A percentile compares a stretch with the other conserved stretches of the same genome.
These are phyloP conservation scores for Penicillium sp. DNA, from an alignment of 2,329 filamentous ascomycete genomes.

Conservation along the genomic window DNA sequence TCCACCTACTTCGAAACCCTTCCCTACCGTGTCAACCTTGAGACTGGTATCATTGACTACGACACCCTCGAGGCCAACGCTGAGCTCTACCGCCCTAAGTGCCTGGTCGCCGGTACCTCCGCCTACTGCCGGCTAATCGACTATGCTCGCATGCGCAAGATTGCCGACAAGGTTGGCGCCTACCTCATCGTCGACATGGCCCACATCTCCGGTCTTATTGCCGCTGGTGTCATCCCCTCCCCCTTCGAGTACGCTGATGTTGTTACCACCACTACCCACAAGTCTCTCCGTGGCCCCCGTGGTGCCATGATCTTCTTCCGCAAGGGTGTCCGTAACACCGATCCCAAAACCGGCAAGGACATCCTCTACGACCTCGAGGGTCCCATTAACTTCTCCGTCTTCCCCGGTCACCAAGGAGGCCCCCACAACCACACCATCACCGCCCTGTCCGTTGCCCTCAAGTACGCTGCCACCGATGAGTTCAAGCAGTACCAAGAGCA, in stretches of 20 bases:
- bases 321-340: constrained; percentile 81
- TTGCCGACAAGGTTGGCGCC: constrained; percentile 87
- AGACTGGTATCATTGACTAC: constrained; percentile 94
- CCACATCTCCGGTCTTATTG: constrained; percentile 92
- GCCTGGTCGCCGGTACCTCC: constrained; percentile 91
- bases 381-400: constrained; percentile 95
- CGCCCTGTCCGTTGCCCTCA: constrained; percentile 88
- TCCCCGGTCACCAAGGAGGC: constrained; percentile 96
- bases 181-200: constrained; percentile 97
- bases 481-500: constrained; percentile 93
- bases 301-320: constrained; percentile 99
- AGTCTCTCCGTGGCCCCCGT: constrained; percentile 90
- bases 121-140: constrained; percentile 97
- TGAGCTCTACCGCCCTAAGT: constrained; percentile 88
- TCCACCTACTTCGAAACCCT: constrained; percentile 99
- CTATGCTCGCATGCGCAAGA: constrained; percentile 88
- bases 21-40: constrained; percentile 88
- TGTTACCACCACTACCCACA: constrained; percentile 97
- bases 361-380: constrained; percentile 87
- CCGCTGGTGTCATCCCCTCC: constrained; percentile 86
- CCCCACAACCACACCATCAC: constrained; percentile 99
- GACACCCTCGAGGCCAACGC: constrained; percentile 86
- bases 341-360: constrained; percentile 84
- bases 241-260: constrained; percentile 91
- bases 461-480: constrained; percentile 86